These are phyloP conservation scores for Pistacia integerrima DNA, from an alignment of 345 rosid species.

Conservation along the genomic window DNA sequence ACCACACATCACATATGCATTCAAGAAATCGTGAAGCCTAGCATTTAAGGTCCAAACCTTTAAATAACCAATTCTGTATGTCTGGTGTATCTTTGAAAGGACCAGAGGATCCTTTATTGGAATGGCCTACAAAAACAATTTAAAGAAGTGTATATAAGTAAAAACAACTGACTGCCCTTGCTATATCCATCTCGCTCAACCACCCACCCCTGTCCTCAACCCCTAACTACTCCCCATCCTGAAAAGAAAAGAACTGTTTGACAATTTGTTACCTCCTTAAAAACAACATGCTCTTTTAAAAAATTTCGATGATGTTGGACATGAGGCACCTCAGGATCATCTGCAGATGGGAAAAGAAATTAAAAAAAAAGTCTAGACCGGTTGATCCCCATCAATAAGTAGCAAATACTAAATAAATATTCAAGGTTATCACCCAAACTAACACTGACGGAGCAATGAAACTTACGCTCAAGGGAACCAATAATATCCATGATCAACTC, in stretches of 20 bases:
- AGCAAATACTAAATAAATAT: neutral
- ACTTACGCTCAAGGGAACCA: slow-evolving; percentile 95
- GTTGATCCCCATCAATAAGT: slow-evolving; percentile 7
- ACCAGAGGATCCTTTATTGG: slow-evolving; percentile 71
- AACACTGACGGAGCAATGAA: neutral
- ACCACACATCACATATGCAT: slow-evolving; percentile 16
- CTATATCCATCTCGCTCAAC: neutral
- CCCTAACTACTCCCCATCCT: slow-evolving; percentile 1
- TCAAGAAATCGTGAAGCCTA: slow-evolving; percentile 17
- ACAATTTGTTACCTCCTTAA: slow-evolving; percentile 74
- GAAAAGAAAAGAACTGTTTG: slow-evolving; percentile 4
- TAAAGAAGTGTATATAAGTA: slow-evolving; percentile 18
- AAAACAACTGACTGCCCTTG: slow-evolving; percentile 1
- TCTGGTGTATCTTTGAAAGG: slow-evolving; percentile 85
- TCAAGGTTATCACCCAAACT: neutral
- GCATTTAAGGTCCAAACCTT: slow-evolving; percentile 55
- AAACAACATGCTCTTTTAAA: slow-evolving; percentile 74
- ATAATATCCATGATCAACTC: slow-evolving; percentile 82
- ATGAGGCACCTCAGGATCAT: slow-evolving; percentile 70
- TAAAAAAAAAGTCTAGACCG: slow-evolving; percentile 12
- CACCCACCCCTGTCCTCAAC: slow-evolving; percentile 8
- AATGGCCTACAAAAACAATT: slow-evolving; percentile 52
- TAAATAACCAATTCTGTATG: slow-evolving; percentile 81
- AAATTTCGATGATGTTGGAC: slow-evolving; percentile 68
- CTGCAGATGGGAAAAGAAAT: slow-evolving; percentile 35